phyloP scores from a whole-genome alignment of 257 asterid species.

The Nicotiana tabacum region DNA sequence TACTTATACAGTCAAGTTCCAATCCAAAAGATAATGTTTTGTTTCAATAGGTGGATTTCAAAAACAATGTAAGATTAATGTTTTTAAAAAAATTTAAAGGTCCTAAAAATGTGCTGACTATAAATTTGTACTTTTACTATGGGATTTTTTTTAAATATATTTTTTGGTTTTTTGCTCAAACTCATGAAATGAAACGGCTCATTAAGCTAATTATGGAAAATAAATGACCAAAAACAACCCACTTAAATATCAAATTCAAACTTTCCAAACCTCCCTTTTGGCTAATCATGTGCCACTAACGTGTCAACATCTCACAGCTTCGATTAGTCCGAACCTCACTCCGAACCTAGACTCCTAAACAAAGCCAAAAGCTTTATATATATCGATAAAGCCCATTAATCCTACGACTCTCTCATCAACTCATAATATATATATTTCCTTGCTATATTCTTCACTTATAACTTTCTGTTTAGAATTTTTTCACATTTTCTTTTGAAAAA shows the following conservation, averaged over 20 bases:
- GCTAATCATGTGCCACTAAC: background rate
- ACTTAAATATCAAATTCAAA: slow-evolving; percentile 5
- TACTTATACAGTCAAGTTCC: no score
- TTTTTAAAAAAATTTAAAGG: no score
- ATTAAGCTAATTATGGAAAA: slow-evolving; percentile 6
- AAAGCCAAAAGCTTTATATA: background rate
- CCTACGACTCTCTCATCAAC: background rate
- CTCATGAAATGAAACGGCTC: slow-evolving; percentile 21
- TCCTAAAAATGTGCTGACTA: no score
- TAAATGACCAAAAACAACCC: background rate
- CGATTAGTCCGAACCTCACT: slow-evolving; percentile 10
- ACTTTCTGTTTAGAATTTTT: background rate
- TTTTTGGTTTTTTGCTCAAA: background rate
- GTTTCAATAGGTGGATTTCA: no score
- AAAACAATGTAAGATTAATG: no score
- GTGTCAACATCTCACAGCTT: background rate
- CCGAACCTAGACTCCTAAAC: background rate
- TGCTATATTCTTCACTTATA: background rate
- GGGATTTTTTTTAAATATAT: no score
- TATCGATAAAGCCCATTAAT: background rate
- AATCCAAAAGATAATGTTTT: no score
- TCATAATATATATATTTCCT: background rate
- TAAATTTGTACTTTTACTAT: no score
- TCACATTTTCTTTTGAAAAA: background rate
- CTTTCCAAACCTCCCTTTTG: slow-evolving; percentile 5